Evolutionary conservation across 208 protist genomes (phyloP), one percentile per base, ranked within the genome.

Genomic region (Angomonas desouzai): DNA sequence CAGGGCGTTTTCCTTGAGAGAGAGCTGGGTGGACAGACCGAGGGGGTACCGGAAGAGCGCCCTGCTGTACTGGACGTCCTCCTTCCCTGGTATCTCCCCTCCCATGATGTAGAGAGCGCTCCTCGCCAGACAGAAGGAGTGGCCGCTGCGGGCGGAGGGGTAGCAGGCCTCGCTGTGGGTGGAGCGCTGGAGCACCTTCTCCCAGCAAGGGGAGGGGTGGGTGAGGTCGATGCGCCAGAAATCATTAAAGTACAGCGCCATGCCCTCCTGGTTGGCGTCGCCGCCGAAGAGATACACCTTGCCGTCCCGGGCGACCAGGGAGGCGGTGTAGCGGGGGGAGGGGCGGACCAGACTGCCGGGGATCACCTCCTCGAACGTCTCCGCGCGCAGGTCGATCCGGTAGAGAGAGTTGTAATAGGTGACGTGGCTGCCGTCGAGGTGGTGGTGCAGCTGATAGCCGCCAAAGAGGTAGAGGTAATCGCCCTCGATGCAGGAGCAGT

Each of bases 201-300:
- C 27, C 79, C 78, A 85, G 1, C 13, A 11, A 1, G 48, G 61
- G 11, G 2, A 16, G 0, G 36, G 34, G 20, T 33, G 27, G 1
- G n/a, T 32, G 10, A 77, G 64, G 60, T 87, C 70, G 11, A 92
- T 62, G 43, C 34, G 58, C 86, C 89, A 95, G 29, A 88, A 80
- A 66, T 92, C 84, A 49, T 79, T 68, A 66, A 79, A 95, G 77
- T 92, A 95, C 25, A 74, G 6, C 10, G 62, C 25, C 20, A 51
- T 16, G 18, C 48, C 53, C 1, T 66, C 33, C n/a, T 77, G 56
- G 56, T 87, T 80, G n/a, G 68, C 69, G 48, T 95, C 89, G 0
- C 89, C 89, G 38, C 89, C 89, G 32, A 86, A 87, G 38, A 95
- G 66, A 64, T 84, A 89, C 18, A 90, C 57, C 28, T 57, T 60